These are phyloP conservation scores for Penicillium desertorum DNA, from an alignment of 495 filamentous ascomycete species.

Conservation along the genomic window DNA sequence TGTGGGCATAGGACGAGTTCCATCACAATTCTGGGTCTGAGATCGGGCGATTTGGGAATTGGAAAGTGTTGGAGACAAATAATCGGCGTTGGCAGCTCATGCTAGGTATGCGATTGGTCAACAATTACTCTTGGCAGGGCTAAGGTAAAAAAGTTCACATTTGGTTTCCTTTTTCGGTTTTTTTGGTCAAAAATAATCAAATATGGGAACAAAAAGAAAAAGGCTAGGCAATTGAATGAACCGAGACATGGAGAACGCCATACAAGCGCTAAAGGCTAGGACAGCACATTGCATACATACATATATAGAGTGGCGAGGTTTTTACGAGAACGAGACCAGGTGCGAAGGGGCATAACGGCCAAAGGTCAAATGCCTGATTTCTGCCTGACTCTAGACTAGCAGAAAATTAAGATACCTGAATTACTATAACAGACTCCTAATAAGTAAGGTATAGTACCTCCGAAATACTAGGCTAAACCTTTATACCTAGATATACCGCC, in stretches of 20 bases:
- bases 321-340: no score
- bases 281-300: background rate
- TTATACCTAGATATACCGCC: no score
- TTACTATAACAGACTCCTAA: no score
- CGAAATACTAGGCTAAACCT: no score
- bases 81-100: background rate
- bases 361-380: no score
- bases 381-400: no score
- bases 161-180: background rate
- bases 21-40: background rate
- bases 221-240: constrained; percentile 1
- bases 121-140: constrained; percentile 10
- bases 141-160: constrained; percentile 1
- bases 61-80: background rate
- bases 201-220: background rate
- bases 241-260: constrained; percentile 16
- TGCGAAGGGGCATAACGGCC: no score
- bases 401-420: no score
- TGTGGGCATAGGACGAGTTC: background rate
- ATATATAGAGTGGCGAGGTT: background rate
- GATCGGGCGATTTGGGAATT: constrained; percentile 9
- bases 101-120: constrained; percentile 12
- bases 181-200: constrained; percentile 9
- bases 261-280: constrained; percentile 12
- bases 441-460: no score